Base-by-base conservation (phyloP, 345 rosid species). In the Hirschfeldia incana region DNA sequence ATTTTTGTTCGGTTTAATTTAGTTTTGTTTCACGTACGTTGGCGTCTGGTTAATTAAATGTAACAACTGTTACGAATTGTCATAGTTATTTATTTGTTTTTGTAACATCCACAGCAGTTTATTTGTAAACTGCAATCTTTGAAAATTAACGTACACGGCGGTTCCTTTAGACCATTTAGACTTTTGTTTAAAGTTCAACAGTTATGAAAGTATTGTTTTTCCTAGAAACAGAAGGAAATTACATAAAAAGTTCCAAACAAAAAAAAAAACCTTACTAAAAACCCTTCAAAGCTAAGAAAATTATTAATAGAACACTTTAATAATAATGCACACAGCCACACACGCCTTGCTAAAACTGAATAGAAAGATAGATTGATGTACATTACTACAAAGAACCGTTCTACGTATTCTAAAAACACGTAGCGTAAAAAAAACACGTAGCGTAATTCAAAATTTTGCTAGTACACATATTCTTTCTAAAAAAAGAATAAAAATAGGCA, bases 1-100 rank as follows among this genome's bases (percentile, higher is more conserved):
- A 6, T 49, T 49, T 10, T 9, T n/a, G 7, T 10, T 70, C 9
- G 17, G 12, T 69, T 30, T 32, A 10, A 4, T 65, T 65, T n/a
- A 34, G 26, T 65, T 66, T 53, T 75, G 44, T 7, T 75, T 55
- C 10, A 37, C 36, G 6, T 67, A 75, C 15, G 42, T 15, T 65
- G 57, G 49, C 33, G 51, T 2, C 53, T 49, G 9, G 39, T 75
- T 55, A 67, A 67, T 58, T 58, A 3, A 67, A 26, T 55, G 58
- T 55, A 67, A 68, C 29, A 51, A 4, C 6, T 30, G 30, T 17
- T 74, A 10, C 13, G 6, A 32, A 28, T 16, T 59, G 10, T 27
- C 28, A 16, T 6, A n/a, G 2, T 32, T 63, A 13, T n/a, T 63
- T 62, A n/a, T 13, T 13, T 59, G 2, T 59, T 11, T 63, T 9